Evolutionary conservation across 495 filamentous ascomycete species (phyloP).

Genomic region (Glonium stellatum): DNA sequence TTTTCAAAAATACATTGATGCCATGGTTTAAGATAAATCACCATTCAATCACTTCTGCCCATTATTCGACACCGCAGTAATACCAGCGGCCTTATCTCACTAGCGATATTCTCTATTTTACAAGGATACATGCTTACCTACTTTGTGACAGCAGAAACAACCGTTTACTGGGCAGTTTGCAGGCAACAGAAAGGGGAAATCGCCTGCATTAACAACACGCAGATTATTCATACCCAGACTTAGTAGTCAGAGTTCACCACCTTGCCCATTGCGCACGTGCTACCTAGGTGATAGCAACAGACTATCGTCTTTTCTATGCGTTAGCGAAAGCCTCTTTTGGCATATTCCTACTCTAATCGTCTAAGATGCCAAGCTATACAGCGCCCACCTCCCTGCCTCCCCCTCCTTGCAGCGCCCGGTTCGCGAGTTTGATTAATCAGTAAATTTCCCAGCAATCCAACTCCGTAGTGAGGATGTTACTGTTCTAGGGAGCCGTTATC

Average conservation of each 20-base stretch:
- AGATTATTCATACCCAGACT: slow-evolving; percentile 15
- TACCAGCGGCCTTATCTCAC: not conserved
- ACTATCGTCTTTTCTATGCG: not conserved
- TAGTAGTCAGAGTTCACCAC: slow-evolving; percentile 11
- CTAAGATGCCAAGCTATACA: not conserved
- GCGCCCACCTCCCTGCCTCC: not conserved
- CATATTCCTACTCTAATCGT: not conserved
- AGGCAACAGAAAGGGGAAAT: slow-evolving; percentile 12
- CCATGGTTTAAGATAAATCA: not conserved
- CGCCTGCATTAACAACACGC: slow-evolving; percentile 20
- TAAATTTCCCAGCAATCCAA: not conserved
- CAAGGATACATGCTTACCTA: not conserved
- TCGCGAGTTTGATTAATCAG: not conserved
- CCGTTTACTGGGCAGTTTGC: slow-evolving; percentile 10
- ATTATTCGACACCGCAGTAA: not conserved
- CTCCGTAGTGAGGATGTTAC: not conserved
- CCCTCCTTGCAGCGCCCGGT: not conserved
- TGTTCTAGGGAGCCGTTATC: not conserved
- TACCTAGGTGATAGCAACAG: slow-evolving; percentile 11
- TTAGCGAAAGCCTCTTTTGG: not conserved
- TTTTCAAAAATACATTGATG: not conserved
- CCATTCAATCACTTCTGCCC: not conserved
- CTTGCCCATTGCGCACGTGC: slow-evolving; percentile 50
- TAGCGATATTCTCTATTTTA: not conserved
- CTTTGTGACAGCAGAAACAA: slow-evolving; percentile 14